phyloP scores from a whole-genome alignment of 106 monocot species.

The Triglochin maritima region DNA sequence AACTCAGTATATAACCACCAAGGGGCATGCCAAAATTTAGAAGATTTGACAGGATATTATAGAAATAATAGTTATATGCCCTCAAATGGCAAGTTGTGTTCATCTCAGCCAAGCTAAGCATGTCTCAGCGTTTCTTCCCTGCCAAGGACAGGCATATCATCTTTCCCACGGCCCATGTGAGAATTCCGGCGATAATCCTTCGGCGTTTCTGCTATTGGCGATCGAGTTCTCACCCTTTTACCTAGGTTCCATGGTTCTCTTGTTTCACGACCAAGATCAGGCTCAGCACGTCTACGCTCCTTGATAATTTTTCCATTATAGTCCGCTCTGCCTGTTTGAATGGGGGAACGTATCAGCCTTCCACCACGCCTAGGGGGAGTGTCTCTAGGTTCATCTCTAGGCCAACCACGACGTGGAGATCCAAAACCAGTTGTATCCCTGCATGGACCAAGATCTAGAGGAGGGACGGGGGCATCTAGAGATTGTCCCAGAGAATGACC shows the following conservation, averaged over 20 bases:
- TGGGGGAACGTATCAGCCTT: conserved; percentile 11
- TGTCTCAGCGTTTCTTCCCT: too few species aligned
- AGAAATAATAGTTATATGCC: too few species aligned
- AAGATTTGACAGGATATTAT: too few species aligned
- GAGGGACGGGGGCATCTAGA: conserved; percentile 17
- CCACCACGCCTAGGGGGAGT: conserved; percentile 22
- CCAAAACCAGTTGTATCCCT: conserved; percentile 35
- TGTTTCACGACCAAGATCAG: conserved; percentile 16
- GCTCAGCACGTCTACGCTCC: conserved; percentile 9
- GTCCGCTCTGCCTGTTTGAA: conserved; percentile 20
- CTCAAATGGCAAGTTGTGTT: too few species aligned
- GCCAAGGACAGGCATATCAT: background rate
- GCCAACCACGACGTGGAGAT: conserved; percentile 49
- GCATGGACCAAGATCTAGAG: conserved; percentile 12
- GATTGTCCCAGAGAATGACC: conserved; percentile 30
- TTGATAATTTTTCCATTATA: conserved; percentile 18
- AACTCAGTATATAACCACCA: too few species aligned
- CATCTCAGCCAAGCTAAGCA: too few species aligned
- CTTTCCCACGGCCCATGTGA: conserved; percentile 30
- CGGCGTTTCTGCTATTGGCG: conserved; percentile 24
- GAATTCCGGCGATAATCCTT: conserved; percentile 5
- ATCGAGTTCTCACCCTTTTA: conserved; percentile 47
- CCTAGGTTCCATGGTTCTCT: conserved; percentile 26
- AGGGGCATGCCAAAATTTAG: too few species aligned
- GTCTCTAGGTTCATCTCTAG: conserved; percentile 16